Evolutionary conservation across 2,329 filamentous ascomycete species (phyloP).

Genomic region (Xylariaceae sp.): DNA sequence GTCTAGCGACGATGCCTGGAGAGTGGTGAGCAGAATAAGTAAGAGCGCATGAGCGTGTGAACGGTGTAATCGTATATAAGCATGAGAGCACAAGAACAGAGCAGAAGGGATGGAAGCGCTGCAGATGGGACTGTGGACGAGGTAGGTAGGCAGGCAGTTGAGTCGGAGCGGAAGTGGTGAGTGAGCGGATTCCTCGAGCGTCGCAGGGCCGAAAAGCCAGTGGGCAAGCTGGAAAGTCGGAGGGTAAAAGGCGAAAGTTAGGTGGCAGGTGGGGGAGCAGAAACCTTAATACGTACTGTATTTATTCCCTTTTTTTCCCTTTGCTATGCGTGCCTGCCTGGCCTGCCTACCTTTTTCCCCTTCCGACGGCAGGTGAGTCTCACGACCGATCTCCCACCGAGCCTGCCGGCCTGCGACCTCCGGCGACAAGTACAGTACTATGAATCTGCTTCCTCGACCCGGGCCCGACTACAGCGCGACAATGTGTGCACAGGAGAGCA

Average conservation of each 20-base stretch:
- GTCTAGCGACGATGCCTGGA: background rate
- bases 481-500: background rate
- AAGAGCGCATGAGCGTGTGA: background rate
- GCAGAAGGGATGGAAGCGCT: background rate
- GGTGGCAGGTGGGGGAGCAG: background rate
- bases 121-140: background rate
- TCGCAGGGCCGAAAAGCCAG: slow-evolving; percentile 14
- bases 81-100: background rate
- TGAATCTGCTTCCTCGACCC: too few relatives aligned
- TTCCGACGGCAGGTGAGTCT: slow-evolving; percentile 11
- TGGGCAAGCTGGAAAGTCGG: background rate
- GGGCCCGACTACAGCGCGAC: background rate
- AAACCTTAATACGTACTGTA: slow-evolving; percentile 1
- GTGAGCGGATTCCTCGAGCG: background rate
- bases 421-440: too few relatives aligned
- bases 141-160: too few relatives aligned
- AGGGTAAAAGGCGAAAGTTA: background rate
- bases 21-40: background rate
- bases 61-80: background rate
- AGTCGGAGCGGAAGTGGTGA: slow-evolving; percentile 5
- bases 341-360: too few relatives aligned
- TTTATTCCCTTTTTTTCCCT: background rate
- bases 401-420: slow-evolving; percentile 15
- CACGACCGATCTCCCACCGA: slow-evolving; percentile 25
- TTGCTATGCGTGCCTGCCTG: background rate